Evolutionary conservation across 148 eudicot species (phyloP).

Genomic region (Vaccinium macrocarpon): DNA sequence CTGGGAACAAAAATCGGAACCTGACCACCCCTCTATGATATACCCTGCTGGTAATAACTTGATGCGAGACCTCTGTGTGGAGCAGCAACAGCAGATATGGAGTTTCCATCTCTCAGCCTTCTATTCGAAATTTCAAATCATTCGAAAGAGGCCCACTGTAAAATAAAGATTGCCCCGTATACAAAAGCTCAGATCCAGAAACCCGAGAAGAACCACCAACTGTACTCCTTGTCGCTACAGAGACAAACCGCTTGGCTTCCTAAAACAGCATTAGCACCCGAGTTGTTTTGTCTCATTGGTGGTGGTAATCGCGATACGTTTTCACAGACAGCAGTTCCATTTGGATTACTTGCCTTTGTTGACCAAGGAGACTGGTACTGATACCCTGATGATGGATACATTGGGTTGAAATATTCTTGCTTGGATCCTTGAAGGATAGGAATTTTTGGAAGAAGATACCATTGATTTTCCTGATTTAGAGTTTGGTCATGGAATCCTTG

Average conservation of each 20-base stretch:
- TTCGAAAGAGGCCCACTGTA: slow-evolving; percentile 73
- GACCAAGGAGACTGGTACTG: slow-evolving; percentile 81
- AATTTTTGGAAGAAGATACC: slow-evolving; percentile 54
- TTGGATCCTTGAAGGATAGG: slow-evolving; percentile 69
- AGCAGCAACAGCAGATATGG: slow-evolving; percentile 16
- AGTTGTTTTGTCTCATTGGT: slow-evolving; percentile 29
- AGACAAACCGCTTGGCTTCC: slow-evolving; percentile 79
- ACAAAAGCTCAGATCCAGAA: slow-evolving; percentile 53
- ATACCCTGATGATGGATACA: slow-evolving; percentile 55
- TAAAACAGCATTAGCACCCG: slow-evolving; percentile 44
- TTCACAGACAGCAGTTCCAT: slow-evolving; percentile 19
- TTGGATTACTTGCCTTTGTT: slow-evolving; percentile 29
- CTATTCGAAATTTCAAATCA: slow-evolving; percentile 40
- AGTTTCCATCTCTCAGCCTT: slow-evolving; percentile 28
- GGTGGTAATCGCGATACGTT: slow-evolving; percentile 9
- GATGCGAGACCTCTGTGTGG: slow-evolving; percentile 26
- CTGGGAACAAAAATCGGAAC: slow-evolving; percentile 89
- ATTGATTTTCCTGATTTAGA: slow-evolving; percentile 41
- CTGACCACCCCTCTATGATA: slow-evolving; percentile 78
- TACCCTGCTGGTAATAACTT: slow-evolving; percentile 61
- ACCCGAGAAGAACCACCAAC: slow-evolving; percentile 34
- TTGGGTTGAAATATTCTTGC: slow-evolving; percentile 56
- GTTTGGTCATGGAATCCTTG: slow-evolving; percentile 39
- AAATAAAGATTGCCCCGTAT: slow-evolving; percentile 79
- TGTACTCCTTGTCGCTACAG: slow-evolving; percentile 39